A percentile compares a stretch with the other conserved stretches of the same genome.
Conservation (phyloP, 1,139 yeast species). For the Zygoascus sp. region DNA sequence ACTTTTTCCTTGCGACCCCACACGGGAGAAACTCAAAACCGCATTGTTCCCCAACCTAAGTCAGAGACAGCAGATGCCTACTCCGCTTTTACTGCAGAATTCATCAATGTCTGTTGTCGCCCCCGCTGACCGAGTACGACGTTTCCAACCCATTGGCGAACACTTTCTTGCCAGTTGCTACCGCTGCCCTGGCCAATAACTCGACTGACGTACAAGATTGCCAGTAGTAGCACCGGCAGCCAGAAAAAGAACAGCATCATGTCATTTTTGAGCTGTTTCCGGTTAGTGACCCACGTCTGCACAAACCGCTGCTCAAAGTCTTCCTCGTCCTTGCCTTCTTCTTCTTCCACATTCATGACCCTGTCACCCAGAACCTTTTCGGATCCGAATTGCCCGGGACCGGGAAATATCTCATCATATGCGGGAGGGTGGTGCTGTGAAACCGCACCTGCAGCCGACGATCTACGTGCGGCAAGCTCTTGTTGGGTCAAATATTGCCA, state of each 20-base stretch:
- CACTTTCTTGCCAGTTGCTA: background rate
- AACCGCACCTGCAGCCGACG: background rate
- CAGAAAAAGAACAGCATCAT: slow-evolving; percentile 85
- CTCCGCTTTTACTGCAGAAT: no score
- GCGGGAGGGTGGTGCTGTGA: slow-evolving; percentile 46
- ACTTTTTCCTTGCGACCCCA: no score
- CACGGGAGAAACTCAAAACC: no score
- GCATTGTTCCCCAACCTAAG: no score
- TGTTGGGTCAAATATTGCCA: slow-evolving; percentile 17
- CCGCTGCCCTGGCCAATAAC: slow-evolving; percentile 2
- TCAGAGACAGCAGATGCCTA: no score
- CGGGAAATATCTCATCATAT: slow-evolving; percentile 81
- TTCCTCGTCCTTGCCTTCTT: slow-evolving; percentile 10
- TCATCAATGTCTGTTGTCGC: background rate
- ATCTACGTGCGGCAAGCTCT: slow-evolving; percentile 7
- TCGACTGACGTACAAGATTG: slow-evolving; percentile 21
- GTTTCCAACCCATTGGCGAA: slow-evolving; percentile 3
- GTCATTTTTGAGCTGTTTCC: slow-evolving; percentile 70
- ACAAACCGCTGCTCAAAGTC: slow-evolving; percentile 28
- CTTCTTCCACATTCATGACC: background rate
- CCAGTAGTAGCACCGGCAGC: slow-evolving; percentile 38
- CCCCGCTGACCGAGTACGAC: slow-evolving; percentile 1
- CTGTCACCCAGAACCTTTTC: no score
- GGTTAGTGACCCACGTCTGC: slow-evolving; percentile 28
- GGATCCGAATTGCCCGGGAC: slow-evolving; percentile 17